Conservation (phyloP, 202 grass and related monocot species). For the Alloteropsis angusta region DNA sequence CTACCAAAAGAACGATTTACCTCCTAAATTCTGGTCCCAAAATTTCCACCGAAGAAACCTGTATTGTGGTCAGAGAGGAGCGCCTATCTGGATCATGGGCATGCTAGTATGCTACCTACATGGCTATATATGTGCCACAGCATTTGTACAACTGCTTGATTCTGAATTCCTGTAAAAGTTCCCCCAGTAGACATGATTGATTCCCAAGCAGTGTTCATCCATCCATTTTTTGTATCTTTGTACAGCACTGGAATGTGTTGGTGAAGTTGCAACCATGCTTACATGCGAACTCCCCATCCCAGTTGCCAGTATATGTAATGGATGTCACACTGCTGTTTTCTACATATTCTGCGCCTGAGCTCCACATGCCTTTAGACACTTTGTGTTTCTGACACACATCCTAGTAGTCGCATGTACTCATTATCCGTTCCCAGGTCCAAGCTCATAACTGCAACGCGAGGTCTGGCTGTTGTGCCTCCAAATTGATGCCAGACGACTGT, state of each 20-base stretch:
- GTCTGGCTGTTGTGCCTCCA: constrained; percentile 95
- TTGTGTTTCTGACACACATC: neutral
- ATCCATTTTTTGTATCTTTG: constrained; percentile 29
- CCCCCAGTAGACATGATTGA: constrained; percentile 4
- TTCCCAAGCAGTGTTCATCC: constrained; percentile 39
- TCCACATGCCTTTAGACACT: constrained; percentile 17
- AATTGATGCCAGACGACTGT: constrained; percentile 74
- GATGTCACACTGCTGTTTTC: constrained; percentile 34
- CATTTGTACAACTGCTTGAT: constrained; percentile 30
- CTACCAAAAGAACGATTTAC: constrained; percentile 26
- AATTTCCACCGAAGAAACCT: constrained; percentile 46
- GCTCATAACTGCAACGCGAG: constrained; percentile 86
- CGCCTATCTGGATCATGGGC: constrained; percentile 13
- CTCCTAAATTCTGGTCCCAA: constrained; percentile 49
- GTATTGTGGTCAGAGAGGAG: constrained; percentile 36
- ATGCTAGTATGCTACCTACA: constrained; percentile 18
- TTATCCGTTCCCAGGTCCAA: neutral
- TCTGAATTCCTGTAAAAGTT: constrained; percentile 10
- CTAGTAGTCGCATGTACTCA: constrained; percentile 9
- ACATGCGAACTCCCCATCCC: neutral
- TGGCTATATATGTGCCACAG: constrained; percentile 13
- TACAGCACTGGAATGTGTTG: neutral
- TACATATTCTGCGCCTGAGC: neutral
- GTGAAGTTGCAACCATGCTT: neutral
- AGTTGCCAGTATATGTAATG: neutral